Evolutionary conservation across 169 alveolate species (phyloP), one percentile per base, ranked within the genome.

Genomic region (Miamiensis avidus): DNA sequence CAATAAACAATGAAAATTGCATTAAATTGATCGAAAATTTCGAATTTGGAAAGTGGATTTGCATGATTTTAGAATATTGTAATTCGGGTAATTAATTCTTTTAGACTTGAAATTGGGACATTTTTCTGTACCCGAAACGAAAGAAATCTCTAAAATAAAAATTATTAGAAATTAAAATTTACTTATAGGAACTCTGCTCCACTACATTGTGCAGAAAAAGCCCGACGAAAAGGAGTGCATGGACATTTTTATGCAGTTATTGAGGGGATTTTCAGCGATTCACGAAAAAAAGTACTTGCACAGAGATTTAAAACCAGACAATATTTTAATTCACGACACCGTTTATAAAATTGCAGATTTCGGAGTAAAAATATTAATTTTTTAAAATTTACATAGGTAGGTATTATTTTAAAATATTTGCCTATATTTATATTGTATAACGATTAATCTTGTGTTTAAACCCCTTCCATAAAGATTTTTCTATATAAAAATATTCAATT

Each of bases 41-140:
- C 30, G 95, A 91, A 77, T 87, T 87, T 34, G 49, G 81, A 26
- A 83, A 89, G 69, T 77, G 82, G 75, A 78, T 82, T 78, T 91
- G 87, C 82, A 81, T 91, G 4, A 85, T 89, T n/a, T 83, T 88
- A 89, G 95, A 91, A 85, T 89, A 89, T 85, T 88, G 91, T 49
- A 82, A 89, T 29, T 82, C 26, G 4, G 69, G 69, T 49, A 49
- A 49, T 11, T 49, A 4, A 49, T 49, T 11, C 20, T 49, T n/a
- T n/a, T n/a, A n/a, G n/a, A n/a, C n/a, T n/a, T n/a, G n/a, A n/a
- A n/a, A n/a, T n/a, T n/a, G n/a, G n/a, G n/a, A n/a, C n/a, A n/a
- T n/a, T n/a, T n/a, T n/a, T n/a, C n/a, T n/a, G n/a, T n/a, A n/a
- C n/a, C n/a, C n/a, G n/a, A n/a, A n/a, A n/a, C n/a, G n/a, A n/a